Base-by-base conservation (phyloP, 257 asterid genomes). In the Galeopsis tetrahit region DNA sequence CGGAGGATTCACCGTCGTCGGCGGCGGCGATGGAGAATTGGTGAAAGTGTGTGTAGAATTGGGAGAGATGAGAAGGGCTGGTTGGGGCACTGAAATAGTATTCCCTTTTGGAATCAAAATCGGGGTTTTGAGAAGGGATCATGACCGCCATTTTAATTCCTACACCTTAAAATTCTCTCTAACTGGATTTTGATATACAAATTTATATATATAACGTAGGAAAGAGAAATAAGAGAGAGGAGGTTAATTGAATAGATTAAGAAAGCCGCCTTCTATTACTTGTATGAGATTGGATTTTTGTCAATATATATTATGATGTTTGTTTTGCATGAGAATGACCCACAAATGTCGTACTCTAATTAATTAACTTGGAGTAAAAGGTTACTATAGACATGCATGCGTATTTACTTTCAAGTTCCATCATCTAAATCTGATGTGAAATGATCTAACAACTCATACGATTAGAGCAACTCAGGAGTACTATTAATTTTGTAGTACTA, bases 61-160 rank as follows among this genome's bases (percentile, higher is more conserved):
- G 85, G 48, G 89, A 76, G 57, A 84, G 76, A 43, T 80, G 89
- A 17, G 90, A 69, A 10, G 97, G 97, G 75, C 90, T 86, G 0
- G 92, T 38, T 0, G 97, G 97, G 21, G 97, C 96, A 64, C 96
- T 89, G 77, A 75, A 76, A 65, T 89, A 92, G 78, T 73, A 85
- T 0, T 79, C 82, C 1, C 87, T 82, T 72, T 70, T 76, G 78
- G 86, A 81, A 63, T 83, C 90, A 61, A 86, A 86, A 52, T 85
- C 90, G 69, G 49, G 33, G 15, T 42, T 33, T 38, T 53, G 70
- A 4, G 43, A 55, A 11, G 90, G 88, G 8, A 70, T 57, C 65
- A 81, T 31, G 44, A 89, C 89, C 75, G 85, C 92, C 96, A 89
- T 91, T 44, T 48, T 6, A 15, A 7, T 38, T 3, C 34, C 13